Evolutionary conservation across 768 basidiomycete species (phyloP).

Genomic region (Panellus pusillus): DNA sequence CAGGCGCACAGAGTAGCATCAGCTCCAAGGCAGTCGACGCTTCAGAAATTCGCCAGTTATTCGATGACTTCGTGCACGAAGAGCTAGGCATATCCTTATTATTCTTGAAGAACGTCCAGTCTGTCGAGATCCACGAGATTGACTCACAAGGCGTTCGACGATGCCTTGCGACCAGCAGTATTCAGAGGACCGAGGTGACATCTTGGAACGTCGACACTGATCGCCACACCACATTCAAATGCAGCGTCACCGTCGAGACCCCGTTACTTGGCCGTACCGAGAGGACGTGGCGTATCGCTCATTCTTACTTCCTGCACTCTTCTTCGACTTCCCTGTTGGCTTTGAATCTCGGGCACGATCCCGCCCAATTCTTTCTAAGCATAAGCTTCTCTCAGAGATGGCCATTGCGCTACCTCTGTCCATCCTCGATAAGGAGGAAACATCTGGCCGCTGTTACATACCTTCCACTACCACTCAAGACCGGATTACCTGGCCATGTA

Average conservation of each 20-base stretch:
- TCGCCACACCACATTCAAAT: conserved; percentile 16
- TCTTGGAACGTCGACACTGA: conserved; percentile 13
- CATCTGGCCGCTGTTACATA: conserved; percentile 45
- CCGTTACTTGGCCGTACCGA: conserved; percentile 12
- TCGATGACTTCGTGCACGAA: conserved; percentile 39
- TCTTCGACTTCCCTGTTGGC: conserved; percentile 30
- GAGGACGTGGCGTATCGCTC: conserved; percentile 36
- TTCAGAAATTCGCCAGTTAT: conserved; percentile 37
- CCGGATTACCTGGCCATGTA: conserved; percentile 45
- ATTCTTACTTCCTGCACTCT: conserved; percentile 27
- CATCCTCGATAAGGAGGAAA: neutral
- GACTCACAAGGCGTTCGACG: conserved; percentile 25
- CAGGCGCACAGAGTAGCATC: conserved; percentile 30
- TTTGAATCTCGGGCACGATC: conserved; percentile 26
- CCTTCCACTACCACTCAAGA: conserved; percentile 47
- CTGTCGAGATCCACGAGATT: conserved; percentile 43
- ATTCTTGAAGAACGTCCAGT: conserved; percentile 40
- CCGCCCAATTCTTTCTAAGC: conserved; percentile 27
- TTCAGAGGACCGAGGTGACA: neutral
- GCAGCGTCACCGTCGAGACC: conserved; percentile 22
- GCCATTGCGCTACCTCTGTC: conserved; percentile 37
- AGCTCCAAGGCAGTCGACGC: conserved; percentile 33
- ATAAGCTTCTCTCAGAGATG: conserved; percentile 44
- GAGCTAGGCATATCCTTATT: conserved; percentile 42
- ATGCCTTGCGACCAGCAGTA: conserved; percentile 14